These are phyloP conservation scores for Elsinoe australis DNA, from an alignment of 2,329 filamentous ascomycete genomes.

Conservation along the genomic window DNA sequence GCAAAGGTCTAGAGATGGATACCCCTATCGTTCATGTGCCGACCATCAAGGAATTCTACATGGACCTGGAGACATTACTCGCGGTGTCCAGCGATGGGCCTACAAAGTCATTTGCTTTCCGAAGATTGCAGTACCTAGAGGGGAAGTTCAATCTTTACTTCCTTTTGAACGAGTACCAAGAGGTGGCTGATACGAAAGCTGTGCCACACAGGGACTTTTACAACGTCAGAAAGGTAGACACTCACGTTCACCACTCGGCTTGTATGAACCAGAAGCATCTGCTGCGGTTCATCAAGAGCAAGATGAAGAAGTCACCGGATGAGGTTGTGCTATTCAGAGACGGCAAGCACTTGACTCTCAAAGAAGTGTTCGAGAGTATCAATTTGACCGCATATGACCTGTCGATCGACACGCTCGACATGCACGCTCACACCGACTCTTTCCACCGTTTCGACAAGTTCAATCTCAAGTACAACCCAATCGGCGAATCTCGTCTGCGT, in stretches of 20 bases:
- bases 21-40: slow-evolving; percentile 75
- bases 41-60: slow-evolving; percentile 88
- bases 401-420: slow-evolving; percentile 96
- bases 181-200: slow-evolving; percentile 94
- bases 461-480: slow-evolving; percentile 96
- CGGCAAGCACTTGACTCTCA: slow-evolving; percentile 81
- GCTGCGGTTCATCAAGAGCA: slow-evolving; percentile 96
- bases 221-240: slow-evolving; percentile 97
- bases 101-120: slow-evolving; percentile 93
- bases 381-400: slow-evolving; percentile 95
- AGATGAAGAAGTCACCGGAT: slow-evolving; percentile 97
- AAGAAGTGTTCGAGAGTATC: slow-evolving; percentile 94
- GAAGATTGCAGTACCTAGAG: slow-evolving; percentile 88
- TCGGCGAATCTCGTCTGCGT: slow-evolving; percentile 86
- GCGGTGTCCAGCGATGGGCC: slow-evolving; percentile 91
- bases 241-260: slow-evolving; percentile 96
- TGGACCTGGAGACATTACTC: slow-evolving; percentile 81
- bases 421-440: slow-evolving; percentile 97
- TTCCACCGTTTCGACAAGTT: slow-evolving; percentile 99
- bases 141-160: slow-evolving; percentile 94
- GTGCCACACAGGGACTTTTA: slow-evolving; percentile 98
- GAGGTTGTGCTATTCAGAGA: slow-evolving; percentile 90
- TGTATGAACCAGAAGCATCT: slow-evolving; percentile 99
- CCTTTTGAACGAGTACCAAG: slow-evolving; percentile 92
- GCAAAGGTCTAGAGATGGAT: slow-evolving; percentile 53